Base-by-base conservation (phyloP, 208 protist species). In the Crithidia sp. region DNA sequence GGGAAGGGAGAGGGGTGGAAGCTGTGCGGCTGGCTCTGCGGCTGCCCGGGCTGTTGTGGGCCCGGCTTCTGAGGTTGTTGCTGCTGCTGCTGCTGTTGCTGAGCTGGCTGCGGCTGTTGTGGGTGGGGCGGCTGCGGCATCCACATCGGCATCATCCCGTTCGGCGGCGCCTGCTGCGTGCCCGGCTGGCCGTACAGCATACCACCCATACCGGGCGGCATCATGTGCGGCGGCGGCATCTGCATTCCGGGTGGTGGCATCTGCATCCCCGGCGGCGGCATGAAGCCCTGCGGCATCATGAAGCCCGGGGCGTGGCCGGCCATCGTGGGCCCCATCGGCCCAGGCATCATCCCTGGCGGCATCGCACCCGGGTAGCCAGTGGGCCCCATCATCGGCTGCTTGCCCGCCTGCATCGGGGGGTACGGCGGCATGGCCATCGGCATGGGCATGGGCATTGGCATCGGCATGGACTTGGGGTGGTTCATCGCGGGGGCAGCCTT, bases 191-290 rank as follows among this genome's bases (percentile, higher is more conserved):
- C 61, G 47, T 55, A 66, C 61, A 66, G 36, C 8, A 66, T 39
- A 3, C 28, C 50, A 7, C 16, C 16, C 14, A 14, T 5, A 5
- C 14, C 16, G 37, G 7, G 40, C 19, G 67, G 28, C 28, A 65
- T 45, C n/a, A 36, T 5, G n/a, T 52, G 40, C n/a, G 47, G 65
- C 14, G 58, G 39, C 0, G 8, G 13, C 40, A 63, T 47, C 39
- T 49, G 45, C 45, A 28, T 28, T 1, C 28, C 28, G 28, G 28
- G 43, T 5, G 67, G 55, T 7, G 79, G 62, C 54, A 78, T 59
- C 68, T 80, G 67, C 66, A 88, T 64, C 5, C 39, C 58, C 5
- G 77, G 74, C 10, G 82, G 69, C 49, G 75, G 69, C 71, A 85
- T 71, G 53, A 64, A 61, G 13, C 69, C 71, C 0, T 74, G 44